Evolutionary conservation across 306 rosid species (phyloP), one percentile per base, ranked within the genome.

Genomic region (Bauhinia variegata): DNA sequence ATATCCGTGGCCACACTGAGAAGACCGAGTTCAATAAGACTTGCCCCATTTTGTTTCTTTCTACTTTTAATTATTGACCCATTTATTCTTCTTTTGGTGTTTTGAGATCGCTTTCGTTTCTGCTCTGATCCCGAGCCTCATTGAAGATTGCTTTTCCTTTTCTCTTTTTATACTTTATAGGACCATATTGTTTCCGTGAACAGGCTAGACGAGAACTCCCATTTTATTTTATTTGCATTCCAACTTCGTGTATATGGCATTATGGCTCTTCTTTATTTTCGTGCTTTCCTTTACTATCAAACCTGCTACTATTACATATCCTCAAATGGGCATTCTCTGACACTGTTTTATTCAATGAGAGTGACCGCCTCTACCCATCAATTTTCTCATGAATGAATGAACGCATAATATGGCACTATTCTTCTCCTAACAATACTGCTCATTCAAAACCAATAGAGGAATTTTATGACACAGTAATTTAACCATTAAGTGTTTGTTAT

Each of bases 71-170:
- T 90, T 81, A 78, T 85, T 51, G 83, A 36, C 56, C 50, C 49
- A 31, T 41, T 11, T 30, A 11, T 9, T 8, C 39, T 67, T 69
- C 70, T 60, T 79, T 51, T 33, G 37, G 47, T 42, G 39, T 63
- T 56, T 63, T 75, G 60, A 75, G 52, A 69, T 55, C n/a, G 47
- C 80, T 77, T 80, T 81, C 63, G 47, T 53, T 79, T 88, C 89
- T 78, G 76, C 91, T 83, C 89, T 76, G 88, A 91, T 91, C 96
- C 96, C 89, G 85, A 87, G 86, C 64, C 71, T 76, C 80, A 54
- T 75, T 77, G 78, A 77, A 66, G 16, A 78, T 68, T 50, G 69
- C 77, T 70, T 67, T 73, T 55, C 54, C 67, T 76, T 83, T 65
- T 77, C 83, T 83, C 85, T 76, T 57, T 69, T 74, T 54, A n/a